These are phyloP conservation scores for Atkinsonella hypoxylon DNA, from an alignment of 2,329 filamentous ascomycete species.

Conservation along the genomic window DNA sequence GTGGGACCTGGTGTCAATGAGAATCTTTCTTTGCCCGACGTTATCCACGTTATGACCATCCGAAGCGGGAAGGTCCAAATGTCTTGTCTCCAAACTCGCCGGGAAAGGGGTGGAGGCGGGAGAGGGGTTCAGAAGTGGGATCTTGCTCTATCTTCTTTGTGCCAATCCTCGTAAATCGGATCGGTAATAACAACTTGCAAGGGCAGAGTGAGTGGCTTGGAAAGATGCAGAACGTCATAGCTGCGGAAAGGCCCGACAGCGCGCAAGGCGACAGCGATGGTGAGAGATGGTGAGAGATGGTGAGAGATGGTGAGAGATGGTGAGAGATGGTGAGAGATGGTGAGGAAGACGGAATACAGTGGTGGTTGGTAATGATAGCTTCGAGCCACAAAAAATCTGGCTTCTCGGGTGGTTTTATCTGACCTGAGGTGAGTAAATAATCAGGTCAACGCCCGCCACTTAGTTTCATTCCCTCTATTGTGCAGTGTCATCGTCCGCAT, in stretches of 20 bases:
- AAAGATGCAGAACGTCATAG: slow-evolving; percentile 4
- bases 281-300: not conserved
- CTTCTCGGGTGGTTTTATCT: no score
- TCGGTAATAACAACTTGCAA: not conserved
- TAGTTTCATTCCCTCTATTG: no score
- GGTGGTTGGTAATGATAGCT: not conserved
- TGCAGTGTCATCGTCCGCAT: no score
- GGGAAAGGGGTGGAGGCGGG: no score
- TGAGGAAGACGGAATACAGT: not conserved
- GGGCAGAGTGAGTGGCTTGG: not conserved
- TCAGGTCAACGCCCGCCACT: no score
- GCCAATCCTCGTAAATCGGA: not conserved
- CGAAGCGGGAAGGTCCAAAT: not conserved
- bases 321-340: not conserved
- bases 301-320: not conserved
- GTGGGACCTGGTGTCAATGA: not conserved
- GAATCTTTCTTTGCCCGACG: not conserved
- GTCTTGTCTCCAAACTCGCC: not conserved
- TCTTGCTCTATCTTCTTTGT: not conserved
- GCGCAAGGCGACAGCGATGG: no score
- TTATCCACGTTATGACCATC: not conserved
- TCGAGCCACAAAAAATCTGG: not conserved
- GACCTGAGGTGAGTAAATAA: no score
- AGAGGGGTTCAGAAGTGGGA: not conserved
- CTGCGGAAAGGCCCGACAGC: slow-evolving; percentile 1